Percentiles rank a stretch among this genome's conserved stretches.
These are phyloP conservation scores for Crucihimalaya himalaica DNA, from an alignment of 345 rosid species.

Conservation along the genomic window DNA sequence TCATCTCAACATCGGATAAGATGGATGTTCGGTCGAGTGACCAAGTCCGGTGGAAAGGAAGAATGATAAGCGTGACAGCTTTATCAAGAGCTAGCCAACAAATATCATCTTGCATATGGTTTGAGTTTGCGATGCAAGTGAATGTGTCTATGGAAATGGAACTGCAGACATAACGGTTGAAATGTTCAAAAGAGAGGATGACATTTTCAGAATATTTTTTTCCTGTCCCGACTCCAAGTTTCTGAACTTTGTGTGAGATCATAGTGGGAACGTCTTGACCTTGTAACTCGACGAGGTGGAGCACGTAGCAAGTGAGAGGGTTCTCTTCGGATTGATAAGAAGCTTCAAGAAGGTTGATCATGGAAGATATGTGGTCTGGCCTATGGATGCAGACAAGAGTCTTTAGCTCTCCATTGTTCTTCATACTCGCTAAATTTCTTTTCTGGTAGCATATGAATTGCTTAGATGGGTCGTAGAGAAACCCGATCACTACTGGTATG, in stretches of 20 bases:
- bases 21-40: slow-evolving; percentile 39
- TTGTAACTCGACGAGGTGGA: slow-evolving; percentile 56
- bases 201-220: slow-evolving; percentile 44
- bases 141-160: slow-evolving; percentile 40
- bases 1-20: slow-evolving; percentile 36
- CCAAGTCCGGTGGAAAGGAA: slow-evolving; percentile 70
- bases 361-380: slow-evolving; percentile 44
- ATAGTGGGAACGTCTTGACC: slow-evolving; percentile 54
- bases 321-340: slow-evolving; percentile 40
- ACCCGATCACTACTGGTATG: slow-evolving; percentile 28
- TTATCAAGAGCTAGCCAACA: slow-evolving; percentile 57
- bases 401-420: slow-evolving; percentile 42
- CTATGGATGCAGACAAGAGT: slow-evolving; percentile 58
- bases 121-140: slow-evolving; percentile 39
- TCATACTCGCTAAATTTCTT: slow-evolving; percentile 42
- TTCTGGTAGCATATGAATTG: slow-evolving; percentile 53
- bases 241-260: slow-evolving; percentile 51
- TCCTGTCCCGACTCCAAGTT: slow-evolving; percentile 21
- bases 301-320: slow-evolving; percentile 48
- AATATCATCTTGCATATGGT: slow-evolving; percentile 61
- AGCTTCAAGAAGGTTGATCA: slow-evolving; percentile 44
- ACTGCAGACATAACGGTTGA: slow-evolving; percentile 31
- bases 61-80: slow-evolving; percentile 47
- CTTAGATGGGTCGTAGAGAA: slow-evolving; percentile 47
- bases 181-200: slow-evolving; percentile 42